Evolutionary conservation across 495 filamentous ascomycete genomes (phyloP).

Genomic region (Parmelia sp.): DNA sequence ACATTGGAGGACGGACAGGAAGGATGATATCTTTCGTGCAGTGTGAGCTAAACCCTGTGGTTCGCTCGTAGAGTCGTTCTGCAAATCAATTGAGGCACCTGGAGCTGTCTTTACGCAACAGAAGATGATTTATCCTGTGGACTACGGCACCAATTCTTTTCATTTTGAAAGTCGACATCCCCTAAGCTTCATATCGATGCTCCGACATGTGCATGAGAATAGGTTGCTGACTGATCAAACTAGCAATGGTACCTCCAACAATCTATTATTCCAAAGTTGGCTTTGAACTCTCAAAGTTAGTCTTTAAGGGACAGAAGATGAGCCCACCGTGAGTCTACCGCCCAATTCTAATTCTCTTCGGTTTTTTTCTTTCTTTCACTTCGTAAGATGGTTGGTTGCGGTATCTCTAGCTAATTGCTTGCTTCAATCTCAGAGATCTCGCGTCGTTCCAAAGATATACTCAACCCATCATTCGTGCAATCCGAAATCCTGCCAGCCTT

Average conservation of each 20-base stretch:
- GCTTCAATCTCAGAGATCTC: slow-evolving; percentile 50
- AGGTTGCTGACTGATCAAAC: slow-evolving; percentile 26
- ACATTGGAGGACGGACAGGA: slow-evolving; percentile 80
- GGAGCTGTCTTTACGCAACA: not conserved
- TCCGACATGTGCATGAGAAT: slow-evolving; percentile 12
- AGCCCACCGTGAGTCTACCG: slow-evolving; percentile 71
- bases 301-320: slow-evolving; percentile 88
- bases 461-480: slow-evolving; percentile 59
- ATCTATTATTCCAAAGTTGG: slow-evolving; percentile 89
- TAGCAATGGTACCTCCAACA: slow-evolving; percentile 78
- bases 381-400: not conserved
- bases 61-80: slow-evolving; percentile 2
- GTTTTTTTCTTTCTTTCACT: not conserved
- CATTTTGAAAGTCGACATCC: not conserved
- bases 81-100: slow-evolving; percentile 18
- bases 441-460: slow-evolving; percentile 83
- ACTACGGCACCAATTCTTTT: not conserved
- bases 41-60: slow-evolving; percentile 54
- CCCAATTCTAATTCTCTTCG: not conserved
- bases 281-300: slow-evolving; percentile 76
- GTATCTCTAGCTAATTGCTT: not conserved
- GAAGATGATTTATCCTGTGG: not conserved
- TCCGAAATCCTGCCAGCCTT: slow-evolving; percentile 56
- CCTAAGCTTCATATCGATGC: not conserved
- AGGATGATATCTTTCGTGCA: slow-evolving; percentile 73